Evolutionary conservation across 371 early-diverging fungal genomes (phyloP), one percentile per base, ranked within the genome.

Genomic region (Mortierella sp.): DNA sequence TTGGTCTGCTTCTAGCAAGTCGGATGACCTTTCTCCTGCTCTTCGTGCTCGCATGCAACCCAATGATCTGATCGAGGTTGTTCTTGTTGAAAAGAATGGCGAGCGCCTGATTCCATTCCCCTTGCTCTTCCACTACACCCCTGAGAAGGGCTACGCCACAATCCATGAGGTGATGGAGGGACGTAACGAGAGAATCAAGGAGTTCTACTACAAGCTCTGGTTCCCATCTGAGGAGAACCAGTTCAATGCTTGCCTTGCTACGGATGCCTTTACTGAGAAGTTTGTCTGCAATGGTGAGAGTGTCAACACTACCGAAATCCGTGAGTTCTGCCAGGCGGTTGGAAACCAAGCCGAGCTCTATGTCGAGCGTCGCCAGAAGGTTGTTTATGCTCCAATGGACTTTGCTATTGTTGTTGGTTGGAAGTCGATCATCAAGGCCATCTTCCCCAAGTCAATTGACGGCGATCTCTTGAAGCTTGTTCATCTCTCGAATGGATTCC

Each of bases 111-210:
- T 94, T 66, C 92, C 94, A 18, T 85, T 97, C 74, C 80, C 88
- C 59, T 89, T 97, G 70, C 76, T 85, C 71, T 97, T 93, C 85
- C 84, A 83, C 61, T 97, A 97, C 85, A 85, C 87, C 59, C 94
- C 97, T 52, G 87, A 88, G 68, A 88, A 89, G 72, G 92, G 94
- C 11, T 92, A 90, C 75, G 92, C 94, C 69, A 91, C 93, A 28
- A 92, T 98, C 67, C 97, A 97, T 67, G 97, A 98, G 82, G 87
- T 94, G 12, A 95, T 96, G 94, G 94, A 94, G 84, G 94, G 94
- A 23, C 94, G 97, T 66, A 96, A 95, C 77, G 93, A 94, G 65
- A 91, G 97, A 65, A 95, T 98, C 85, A 96, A 95, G 83, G 86
- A 89, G 59, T 98, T 98, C 83, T 98, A 98, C 84, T 91, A 89